A percentile compares a stretch with the other conserved stretches of the same genome.
Evolutionary conservation across 1,284 basidiomycete genomes (phyloP).

Genomic region (Bondarzewia mesenterica): DNA sequence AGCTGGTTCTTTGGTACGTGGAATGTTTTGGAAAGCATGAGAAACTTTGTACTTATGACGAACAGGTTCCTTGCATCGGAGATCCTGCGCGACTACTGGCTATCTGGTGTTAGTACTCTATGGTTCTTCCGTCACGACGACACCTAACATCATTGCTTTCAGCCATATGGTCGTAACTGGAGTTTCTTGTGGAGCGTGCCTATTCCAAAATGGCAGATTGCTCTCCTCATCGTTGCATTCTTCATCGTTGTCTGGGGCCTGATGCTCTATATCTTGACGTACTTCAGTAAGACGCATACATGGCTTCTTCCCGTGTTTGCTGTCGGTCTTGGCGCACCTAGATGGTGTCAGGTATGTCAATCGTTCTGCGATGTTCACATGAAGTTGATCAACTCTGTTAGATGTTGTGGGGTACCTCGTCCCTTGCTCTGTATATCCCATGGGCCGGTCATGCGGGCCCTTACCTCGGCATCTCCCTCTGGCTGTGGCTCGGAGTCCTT

Average conservation of each 20-base stretch:
- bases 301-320: constrained; percentile 92
- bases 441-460: constrained; percentile 83
- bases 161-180: constrained; percentile 92
- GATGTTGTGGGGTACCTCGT: constrained; percentile 85
- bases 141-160: constrained; percentile 10
- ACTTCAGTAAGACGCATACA: constrained; percentile 87
- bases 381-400: constrained; percentile 19
- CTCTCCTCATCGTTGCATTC: constrained; percentile 74
- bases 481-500: constrained; percentile 91
- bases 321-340: constrained; percentile 83
- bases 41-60: background rate
- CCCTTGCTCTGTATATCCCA: constrained; percentile 82
- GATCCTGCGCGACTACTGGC: constrained; percentile 86
- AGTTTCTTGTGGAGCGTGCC: constrained; percentile 83
- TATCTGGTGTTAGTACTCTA: constrained; percentile 64
- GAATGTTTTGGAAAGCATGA: background rate
- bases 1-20: constrained; percentile 67
- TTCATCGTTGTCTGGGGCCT: constrained; percentile 81
- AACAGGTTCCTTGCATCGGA: constrained; percentile 80
- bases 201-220: constrained; percentile 76
- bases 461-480: constrained; percentile 80
- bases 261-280: constrained; percentile 68
- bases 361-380: background rate
- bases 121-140: background rate
- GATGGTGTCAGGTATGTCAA: constrained; percentile 79